Evolutionary conservation across 352 stramenopile species (phyloP).

Genomic region (Elongisporangium senticosum): DNA sequence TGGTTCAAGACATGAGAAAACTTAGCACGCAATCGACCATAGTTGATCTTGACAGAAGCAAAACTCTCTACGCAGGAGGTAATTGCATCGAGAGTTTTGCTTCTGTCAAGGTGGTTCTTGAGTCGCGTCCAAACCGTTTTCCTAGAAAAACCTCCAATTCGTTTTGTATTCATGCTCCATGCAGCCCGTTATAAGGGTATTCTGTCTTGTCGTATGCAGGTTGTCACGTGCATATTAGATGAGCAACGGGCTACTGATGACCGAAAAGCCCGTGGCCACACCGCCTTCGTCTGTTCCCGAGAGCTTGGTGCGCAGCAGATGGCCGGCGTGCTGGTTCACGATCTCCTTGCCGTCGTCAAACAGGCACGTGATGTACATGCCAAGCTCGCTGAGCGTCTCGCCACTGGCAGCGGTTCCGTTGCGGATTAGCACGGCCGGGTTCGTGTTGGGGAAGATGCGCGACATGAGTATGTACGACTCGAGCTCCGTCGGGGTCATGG

Average conservation of each 20-base stretch:
- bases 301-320: conserved; percentile 95
- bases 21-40: too few relatives aligned
- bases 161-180: not conserved
- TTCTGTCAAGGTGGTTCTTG: too few relatives aligned
- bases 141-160: too few relatives aligned
- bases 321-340: conserved; percentile 92
- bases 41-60: too few relatives aligned
- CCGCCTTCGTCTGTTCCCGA: conserved; percentile 95
- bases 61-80: too few relatives aligned
- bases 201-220: not conserved
- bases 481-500: conserved; percentile 62
- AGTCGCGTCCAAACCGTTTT: conserved; percentile 20
- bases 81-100: too few relatives aligned
- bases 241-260: conserved; percentile 88
- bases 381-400: conserved; percentile 92
- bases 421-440: conserved; percentile 71
- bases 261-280: conserved; percentile 92
- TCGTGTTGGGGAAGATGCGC: conserved; percentile 91
- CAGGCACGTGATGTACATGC: conserved; percentile 90
- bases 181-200: not conserved
- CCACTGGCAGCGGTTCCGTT: conserved; percentile 69
- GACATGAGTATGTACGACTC: conserved; percentile 96
- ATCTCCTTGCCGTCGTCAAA: conserved; percentile 82
- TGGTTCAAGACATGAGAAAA: too few relatives aligned
- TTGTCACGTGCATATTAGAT: conserved; percentile 26